Evolutionary conservation across 768 basidiomycete species (phyloP).

Genomic region (Leccinum fibrillosum): DNA sequence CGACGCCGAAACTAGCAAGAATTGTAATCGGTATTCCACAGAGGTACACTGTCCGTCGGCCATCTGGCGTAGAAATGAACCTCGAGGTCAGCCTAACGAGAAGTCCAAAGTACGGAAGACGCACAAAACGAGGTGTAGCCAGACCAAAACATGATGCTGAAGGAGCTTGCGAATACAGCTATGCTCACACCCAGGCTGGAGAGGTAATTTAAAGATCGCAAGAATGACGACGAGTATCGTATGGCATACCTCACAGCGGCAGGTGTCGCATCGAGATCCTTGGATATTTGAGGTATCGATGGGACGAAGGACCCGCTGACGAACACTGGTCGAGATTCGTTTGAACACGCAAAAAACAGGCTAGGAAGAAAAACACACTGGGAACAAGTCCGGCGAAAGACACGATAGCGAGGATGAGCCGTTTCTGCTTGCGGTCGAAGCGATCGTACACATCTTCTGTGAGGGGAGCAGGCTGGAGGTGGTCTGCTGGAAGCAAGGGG

Average conservation of each 20-base stretch:
- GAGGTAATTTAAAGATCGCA: background rate
- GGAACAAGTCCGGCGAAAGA: conserved; percentile 62
- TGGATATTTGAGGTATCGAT: conserved; percentile 69
- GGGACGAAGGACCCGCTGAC: conserved; percentile 69
- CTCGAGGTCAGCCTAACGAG: background rate
- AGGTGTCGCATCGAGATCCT: conserved; percentile 56
- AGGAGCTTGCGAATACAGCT: conserved; percentile 40
- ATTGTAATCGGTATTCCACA: conserved; percentile 55
- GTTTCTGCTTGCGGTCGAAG: conserved; percentile 53
- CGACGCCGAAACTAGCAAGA: conserved; percentile 59
- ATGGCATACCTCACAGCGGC: conserved; percentile 50
- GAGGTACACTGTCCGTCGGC: conserved; percentile 60
- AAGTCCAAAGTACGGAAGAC: background rate
- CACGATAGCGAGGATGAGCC: conserved; percentile 52
- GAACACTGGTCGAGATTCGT: conserved; percentile 46
- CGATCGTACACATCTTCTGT: conserved; percentile 48
- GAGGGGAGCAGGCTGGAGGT: background rate
- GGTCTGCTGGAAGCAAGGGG: conserved; percentile 18
- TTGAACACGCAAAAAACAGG: background rate
- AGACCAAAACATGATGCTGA: conserved; percentile 51
- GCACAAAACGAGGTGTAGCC: conserved; percentile 47
- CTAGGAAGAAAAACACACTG: conserved; percentile 37
- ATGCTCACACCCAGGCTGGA: conserved; percentile 49
- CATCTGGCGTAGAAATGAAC: conserved; percentile 42
- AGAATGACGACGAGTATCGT: background rate